Evolutionary conservation across 176 grass and related monocot species (phyloP).

Genomic region (Carex scoparia): DNA sequence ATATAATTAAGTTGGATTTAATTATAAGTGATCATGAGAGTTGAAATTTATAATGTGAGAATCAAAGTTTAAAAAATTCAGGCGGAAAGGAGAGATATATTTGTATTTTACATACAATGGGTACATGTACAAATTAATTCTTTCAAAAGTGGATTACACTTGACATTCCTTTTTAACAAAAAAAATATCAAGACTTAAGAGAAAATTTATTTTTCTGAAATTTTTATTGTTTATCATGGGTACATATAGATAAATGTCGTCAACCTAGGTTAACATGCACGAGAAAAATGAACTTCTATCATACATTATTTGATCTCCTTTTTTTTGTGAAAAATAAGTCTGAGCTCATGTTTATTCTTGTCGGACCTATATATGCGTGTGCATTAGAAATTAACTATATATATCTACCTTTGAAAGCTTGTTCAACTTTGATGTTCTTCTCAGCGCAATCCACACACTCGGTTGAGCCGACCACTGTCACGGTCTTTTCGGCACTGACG

Average conservation of each 20-base stretch:
- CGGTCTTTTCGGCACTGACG: neutral
- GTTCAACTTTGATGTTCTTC: slow-evolving; percentile 13
- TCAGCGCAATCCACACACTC: slow-evolving; percentile 13
- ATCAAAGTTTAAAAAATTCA: neutral
- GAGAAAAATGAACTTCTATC: neutral
- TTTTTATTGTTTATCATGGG: neutral
- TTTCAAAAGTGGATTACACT: neutral
- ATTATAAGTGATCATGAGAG: neutral
- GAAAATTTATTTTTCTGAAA: neutral
- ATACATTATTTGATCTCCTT: neutral
- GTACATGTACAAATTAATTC: neutral
- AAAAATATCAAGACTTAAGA: neutral
- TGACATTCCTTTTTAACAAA: neutral
- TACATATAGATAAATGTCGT: neutral
- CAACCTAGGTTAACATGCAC: neutral
- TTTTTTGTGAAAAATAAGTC: neutral
- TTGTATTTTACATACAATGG: neutral
- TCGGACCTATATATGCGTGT: neutral
- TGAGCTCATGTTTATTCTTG: neutral
- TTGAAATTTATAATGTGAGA: no score
- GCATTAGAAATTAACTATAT: neutral
- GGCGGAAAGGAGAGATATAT: neutral
- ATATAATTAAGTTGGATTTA: no score
- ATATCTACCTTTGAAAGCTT: slow-evolving; percentile 18
- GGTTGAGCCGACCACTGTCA: slow-evolving; percentile 12